Conservation (phyloP, 768 basidiomycete species). For the Kwoniella heveanensis region DNA sequence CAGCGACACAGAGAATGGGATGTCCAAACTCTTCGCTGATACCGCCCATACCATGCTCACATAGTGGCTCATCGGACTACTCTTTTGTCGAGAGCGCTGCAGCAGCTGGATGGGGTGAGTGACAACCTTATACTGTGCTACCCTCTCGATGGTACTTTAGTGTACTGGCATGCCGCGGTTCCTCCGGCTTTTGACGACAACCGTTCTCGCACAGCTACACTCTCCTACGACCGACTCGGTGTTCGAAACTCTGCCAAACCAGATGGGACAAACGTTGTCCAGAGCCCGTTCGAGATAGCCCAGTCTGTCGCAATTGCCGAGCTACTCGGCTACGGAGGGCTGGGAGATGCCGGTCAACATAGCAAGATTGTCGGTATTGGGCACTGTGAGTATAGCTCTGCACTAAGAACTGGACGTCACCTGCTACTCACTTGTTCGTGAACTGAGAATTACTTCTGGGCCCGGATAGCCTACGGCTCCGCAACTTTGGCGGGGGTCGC, state of each 20-base stretch:
- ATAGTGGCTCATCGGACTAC: conserved; percentile 3
- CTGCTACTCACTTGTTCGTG: too few relatives aligned
- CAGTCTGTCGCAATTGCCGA: conserved; percentile 27
- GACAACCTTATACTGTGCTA: too few relatives aligned
- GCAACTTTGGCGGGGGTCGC: conserved; percentile 1
- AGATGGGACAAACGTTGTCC: conserved; percentile 33
- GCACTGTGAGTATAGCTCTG: conserved; percentile 19
- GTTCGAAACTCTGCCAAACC: conserved; percentile 32
- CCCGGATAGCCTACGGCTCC: conserved; percentile 22
- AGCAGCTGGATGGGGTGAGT: conserved; percentile 14
- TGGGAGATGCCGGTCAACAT: conserved; percentile 7
- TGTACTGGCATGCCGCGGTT: too few relatives aligned
- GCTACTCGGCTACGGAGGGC: conserved; percentile 16
- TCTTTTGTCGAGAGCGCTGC: conserved; percentile 30
- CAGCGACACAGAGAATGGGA: too few relatives aligned
- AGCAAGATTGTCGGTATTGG: conserved; percentile 31
- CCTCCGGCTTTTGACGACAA: too few relatives aligned
- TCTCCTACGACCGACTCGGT: conserved; percentile 38
- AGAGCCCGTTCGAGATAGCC: conserved; percentile 36
- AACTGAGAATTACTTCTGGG: too few relatives aligned
- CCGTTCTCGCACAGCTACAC: conserved; percentile 30
- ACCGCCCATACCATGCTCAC: neutral
- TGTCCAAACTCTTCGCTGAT: too few relatives aligned
- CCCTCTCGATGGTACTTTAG: too few relatives aligned
- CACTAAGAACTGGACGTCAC: too few relatives aligned